phyloP scores from a whole-genome alignment of 805 yeast genomes.

The Candida peoriensis region DNA sequence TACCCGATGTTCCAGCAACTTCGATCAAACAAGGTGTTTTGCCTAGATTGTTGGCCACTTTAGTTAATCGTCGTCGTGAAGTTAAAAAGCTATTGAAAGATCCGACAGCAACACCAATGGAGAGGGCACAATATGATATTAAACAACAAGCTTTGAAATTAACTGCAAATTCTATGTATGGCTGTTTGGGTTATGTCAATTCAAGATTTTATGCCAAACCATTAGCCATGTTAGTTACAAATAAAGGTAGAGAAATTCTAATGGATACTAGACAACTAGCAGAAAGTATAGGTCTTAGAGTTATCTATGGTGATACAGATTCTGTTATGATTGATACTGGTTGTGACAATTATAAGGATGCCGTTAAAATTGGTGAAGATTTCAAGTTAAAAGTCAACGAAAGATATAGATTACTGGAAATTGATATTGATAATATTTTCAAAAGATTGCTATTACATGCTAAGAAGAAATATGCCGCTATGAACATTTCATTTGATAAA shows the following conservation, averaged over 20 bases:
- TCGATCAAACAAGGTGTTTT: slow-evolving; percentile 70
- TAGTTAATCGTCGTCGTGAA: slow-evolving; percentile 88
- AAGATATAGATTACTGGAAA: slow-evolving; percentile 79
- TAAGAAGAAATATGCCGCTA: slow-evolving; percentile 97
- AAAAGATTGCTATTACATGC: slow-evolving; percentile 80
- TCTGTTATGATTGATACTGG: slow-evolving; percentile 98
- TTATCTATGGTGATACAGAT: slow-evolving; percentile 97
- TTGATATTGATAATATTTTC: slow-evolving; percentile 92
- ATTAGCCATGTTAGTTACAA: slow-evolving; percentile 90
- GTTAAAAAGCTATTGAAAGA: slow-evolving; percentile 83
- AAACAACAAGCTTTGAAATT: slow-evolving; percentile 93
- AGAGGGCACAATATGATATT: slow-evolving; percentile 83
- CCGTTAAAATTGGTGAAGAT: slow-evolving; percentile 75
- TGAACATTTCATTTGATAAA: slow-evolving; percentile 50
- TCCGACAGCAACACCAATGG: slow-evolving; percentile 56
- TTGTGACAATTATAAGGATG: slow-evolving; percentile 60
- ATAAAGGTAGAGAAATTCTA: slow-evolving; percentile 91
- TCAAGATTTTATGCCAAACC: slow-evolving; percentile 96
- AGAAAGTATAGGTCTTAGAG: slow-evolving; percentile 74
- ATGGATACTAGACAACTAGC: slow-evolving; percentile 92
- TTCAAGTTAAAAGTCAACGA: slow-evolving; percentile 86
- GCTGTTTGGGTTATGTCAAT: slow-evolving; percentile 89
- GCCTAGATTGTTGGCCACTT: slow-evolving; percentile 74
- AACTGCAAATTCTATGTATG: slow-evolving; percentile 99
- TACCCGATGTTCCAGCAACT: slow-evolving; percentile 64